Conservation (phyloP, 2,329 filamentous ascomycete species). For the Epichloe typhina region DNA sequence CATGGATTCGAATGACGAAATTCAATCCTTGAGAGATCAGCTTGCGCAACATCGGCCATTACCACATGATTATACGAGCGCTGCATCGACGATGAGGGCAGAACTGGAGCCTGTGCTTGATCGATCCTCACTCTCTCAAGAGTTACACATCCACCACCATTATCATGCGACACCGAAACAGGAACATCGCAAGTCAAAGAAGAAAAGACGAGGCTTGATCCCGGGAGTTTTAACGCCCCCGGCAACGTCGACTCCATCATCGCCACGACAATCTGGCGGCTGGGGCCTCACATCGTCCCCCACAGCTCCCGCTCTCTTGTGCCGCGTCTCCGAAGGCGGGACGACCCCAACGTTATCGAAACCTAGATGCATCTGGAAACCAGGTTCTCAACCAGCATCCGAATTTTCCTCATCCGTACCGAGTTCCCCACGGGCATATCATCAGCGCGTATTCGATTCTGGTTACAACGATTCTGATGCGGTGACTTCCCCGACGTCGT, state of each 20-base stretch:
- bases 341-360: conserved; percentile 33
- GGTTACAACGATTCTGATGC: conserved; percentile 47
- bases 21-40: conserved; percentile 74
- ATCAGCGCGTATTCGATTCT: conserved; percentile 64
- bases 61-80: conserved; percentile 20
- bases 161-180: conserved; percentile 61
- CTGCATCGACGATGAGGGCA: conserved; percentile 48
- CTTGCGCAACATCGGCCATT: conserved; percentile 66
- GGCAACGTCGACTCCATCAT: conserved; percentile 21
- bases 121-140: conserved; percentile 39
- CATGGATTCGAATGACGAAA: conserved; percentile 84
- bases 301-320: conserved; percentile 26
- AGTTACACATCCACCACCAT: conserved; percentile 88
- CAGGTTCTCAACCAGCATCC: conserved; percentile 36
- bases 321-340: conserved; percentile 30
- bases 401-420: conserved; percentile 64
- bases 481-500: conserved; percentile 75
- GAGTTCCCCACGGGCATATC: conserved; percentile 67
- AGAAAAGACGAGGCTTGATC: conserved; percentile 54
- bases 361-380: conserved; percentile 41
- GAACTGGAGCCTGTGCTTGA: conserved; percentile 49
- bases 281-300: conserved; percentile 25
- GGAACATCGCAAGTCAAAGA: conserved; percentile 52
- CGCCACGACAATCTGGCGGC: conserved; percentile 24
- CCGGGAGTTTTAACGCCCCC: conserved; percentile 50